Evolutionary conservation across 192 early-diverging fungal genomes (phyloP).

Genomic region (Coemansia reversa): DNA sequence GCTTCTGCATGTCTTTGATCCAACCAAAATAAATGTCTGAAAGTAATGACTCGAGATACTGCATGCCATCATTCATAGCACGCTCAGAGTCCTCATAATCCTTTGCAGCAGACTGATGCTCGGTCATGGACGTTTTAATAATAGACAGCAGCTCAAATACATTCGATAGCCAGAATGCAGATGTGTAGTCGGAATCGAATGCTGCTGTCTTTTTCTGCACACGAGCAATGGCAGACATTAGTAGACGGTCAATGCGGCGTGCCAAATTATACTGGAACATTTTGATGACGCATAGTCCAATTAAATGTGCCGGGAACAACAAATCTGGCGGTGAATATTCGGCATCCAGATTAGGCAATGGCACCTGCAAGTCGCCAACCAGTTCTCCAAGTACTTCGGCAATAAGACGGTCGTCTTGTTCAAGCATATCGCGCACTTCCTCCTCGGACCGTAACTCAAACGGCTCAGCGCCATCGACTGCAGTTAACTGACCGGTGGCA

Average conservation of each 20-base stretch:
- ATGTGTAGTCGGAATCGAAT: conserved; percentile 57
- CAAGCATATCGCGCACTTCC: conserved; percentile 52
- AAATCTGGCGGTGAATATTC: conserved; percentile 69
- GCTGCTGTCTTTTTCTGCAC: conserved; percentile 72
- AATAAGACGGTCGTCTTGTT: conserved; percentile 65
- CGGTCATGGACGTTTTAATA: conserved; percentile 72
- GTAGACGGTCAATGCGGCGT: conserved; percentile 75
- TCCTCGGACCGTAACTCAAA: conserved; percentile 38
- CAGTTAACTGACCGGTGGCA: background rate
- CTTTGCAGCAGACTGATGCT: conserved; percentile 64
- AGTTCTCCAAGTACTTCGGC: conserved; percentile 88
- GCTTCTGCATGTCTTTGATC: conserved; percentile 97
- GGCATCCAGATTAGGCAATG: conserved; percentile 76
- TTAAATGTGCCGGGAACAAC: conserved; percentile 93
- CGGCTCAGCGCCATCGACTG: conserved; percentile 7
- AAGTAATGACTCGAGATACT: conserved; percentile 87
- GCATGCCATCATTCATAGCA: conserved; percentile 80
- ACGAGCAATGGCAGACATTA: conserved; percentile 84
- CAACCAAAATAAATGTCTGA: conserved; percentile 97
- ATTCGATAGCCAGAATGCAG: conserved; percentile 97
- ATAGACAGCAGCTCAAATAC: conserved; percentile 92
- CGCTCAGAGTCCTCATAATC: conserved; percentile 71
- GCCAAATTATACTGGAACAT: conserved; percentile 84
- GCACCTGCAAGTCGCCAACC: conserved; percentile 86
- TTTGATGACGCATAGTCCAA: conserved; percentile 80